Conservation (phyloP, 805 yeast species). For the Hanseniaspora valbyensis region DNA sequence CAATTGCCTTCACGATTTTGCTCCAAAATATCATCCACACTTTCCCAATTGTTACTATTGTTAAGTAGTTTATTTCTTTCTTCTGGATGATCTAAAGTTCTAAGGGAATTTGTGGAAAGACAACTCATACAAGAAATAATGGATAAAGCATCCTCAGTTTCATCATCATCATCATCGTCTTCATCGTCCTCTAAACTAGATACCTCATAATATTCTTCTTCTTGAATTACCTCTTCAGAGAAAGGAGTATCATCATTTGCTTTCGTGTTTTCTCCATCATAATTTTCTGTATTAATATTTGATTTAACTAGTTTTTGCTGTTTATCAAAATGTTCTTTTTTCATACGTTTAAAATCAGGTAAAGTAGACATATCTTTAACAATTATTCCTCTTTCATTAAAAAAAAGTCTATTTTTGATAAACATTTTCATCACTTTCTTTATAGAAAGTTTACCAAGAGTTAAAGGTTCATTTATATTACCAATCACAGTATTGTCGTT, state of each 20-base stretch:
- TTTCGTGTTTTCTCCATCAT: too few relatives aligned
- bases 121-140: constrained; percentile 31
- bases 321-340: constrained; percentile 10
- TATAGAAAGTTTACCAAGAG: constrained; percentile 10
- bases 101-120: constrained; percentile 19
- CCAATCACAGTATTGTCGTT: neutral
- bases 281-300: neutral
- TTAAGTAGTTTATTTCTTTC: constrained; percentile 1
- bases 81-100: constrained; percentile 13
- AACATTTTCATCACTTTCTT: constrained; percentile 12
- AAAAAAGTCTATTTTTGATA: constrained; percentile 10
- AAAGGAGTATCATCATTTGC: neutral
- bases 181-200: constrained; percentile 6
- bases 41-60: neutral
- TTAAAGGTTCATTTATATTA: neutral
- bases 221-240: neutral
- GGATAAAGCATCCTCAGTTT: constrained; percentile 26
- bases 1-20: constrained; percentile 18
- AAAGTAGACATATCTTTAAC: constrained; percentile 12
- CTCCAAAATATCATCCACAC: neutral
- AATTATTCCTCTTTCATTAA: constrained; percentile 11
- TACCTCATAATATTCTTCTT: neutral
- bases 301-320: neutral
- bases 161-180: neutral
- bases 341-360: constrained; percentile 7